A percentile compares a stretch with the other conserved stretches of the same genome.
These are phyloP conservation scores for Gentiana straminea DNA, from an alignment of 257 asterid species.

Conservation along the genomic window DNA sequence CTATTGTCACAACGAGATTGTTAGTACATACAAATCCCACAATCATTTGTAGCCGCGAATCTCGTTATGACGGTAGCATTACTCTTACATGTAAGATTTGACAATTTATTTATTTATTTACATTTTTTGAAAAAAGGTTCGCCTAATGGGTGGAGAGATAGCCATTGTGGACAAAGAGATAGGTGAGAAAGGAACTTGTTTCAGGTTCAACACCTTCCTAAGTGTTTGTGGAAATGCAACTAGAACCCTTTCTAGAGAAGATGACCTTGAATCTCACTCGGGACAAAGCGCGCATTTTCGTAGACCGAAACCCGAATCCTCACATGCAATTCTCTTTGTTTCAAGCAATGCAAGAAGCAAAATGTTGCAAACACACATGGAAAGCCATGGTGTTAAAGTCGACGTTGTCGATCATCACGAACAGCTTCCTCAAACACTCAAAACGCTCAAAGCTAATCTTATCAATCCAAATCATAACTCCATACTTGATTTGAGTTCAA, in stretches of 20 bases:
- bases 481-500: constrained; percentile 21
- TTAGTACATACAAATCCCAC: no score
- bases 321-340: constrained; percentile 49
- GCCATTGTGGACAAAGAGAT: constrained; percentile 13
- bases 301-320: constrained; percentile 27
- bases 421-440: constrained; percentile 34
- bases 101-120: not conserved
- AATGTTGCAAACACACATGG: constrained; percentile 35
- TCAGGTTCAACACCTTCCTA: constrained; percentile 17
- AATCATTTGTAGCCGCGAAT: no score
- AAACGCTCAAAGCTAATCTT: constrained; percentile 24
- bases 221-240: not conserved
- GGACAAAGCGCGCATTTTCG: constrained; percentile 14
- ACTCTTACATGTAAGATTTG: not conserved
- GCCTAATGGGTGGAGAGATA: constrained; percentile 24
- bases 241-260: not conserved
- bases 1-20: no score
- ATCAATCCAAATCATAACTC: constrained; percentile 15
- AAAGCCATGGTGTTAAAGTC: constrained; percentile 40
- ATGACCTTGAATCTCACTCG: constrained; percentile 20
- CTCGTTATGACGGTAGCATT: not conserved
- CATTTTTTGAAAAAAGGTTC: constrained; percentile 8
- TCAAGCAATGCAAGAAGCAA: constrained; percentile 35
- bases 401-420: constrained; percentile 29
- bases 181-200: constrained; percentile 16